These are phyloP conservation scores for Colletotrichum salicis DNA, from an alignment of 2,329 filamentous ascomycete species.

Conservation along the genomic window DNA sequence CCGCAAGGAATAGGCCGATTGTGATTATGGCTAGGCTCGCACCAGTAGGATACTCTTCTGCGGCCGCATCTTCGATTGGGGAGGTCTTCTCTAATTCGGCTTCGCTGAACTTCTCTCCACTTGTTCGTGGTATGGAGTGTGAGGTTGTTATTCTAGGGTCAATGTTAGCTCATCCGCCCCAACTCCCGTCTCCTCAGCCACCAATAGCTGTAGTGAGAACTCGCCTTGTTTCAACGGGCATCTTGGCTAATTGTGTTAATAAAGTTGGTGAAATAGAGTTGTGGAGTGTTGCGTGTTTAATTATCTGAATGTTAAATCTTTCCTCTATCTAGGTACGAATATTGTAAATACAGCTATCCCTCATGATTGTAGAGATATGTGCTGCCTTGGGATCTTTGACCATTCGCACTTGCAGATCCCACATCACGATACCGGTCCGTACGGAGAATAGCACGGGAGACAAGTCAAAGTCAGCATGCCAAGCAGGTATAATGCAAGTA, in stretches of 20 bases:
- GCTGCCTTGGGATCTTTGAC: background rate
- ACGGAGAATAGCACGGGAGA: background rate
- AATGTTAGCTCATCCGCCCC: background rate
- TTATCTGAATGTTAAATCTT: background rate
- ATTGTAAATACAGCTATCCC: background rate
- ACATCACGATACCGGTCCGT: background rate
- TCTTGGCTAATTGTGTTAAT: background rate
- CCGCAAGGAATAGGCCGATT: constrained; percentile 18
- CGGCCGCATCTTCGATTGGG: background rate
- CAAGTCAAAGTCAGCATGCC: background rate
- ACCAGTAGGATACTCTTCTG: background rate
- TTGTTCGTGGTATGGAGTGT: background rate
- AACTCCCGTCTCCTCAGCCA: background rate
- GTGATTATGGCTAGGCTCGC: constrained; percentile 22
- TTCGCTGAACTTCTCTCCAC: background rate
- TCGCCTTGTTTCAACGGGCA: background rate
- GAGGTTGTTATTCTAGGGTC: background rate
- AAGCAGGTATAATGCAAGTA: background rate
- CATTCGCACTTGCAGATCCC: background rate
- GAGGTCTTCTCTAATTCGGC: background rate
- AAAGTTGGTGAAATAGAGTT: background rate
- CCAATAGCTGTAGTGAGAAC: background rate
- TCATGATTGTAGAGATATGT: background rate
- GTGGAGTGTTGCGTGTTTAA: background rate
- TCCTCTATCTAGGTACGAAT: background rate